Conservation (phyloP, 2,329 filamentous ascomycete genomes). For the Ploettnerulaceae sp. region DNA sequence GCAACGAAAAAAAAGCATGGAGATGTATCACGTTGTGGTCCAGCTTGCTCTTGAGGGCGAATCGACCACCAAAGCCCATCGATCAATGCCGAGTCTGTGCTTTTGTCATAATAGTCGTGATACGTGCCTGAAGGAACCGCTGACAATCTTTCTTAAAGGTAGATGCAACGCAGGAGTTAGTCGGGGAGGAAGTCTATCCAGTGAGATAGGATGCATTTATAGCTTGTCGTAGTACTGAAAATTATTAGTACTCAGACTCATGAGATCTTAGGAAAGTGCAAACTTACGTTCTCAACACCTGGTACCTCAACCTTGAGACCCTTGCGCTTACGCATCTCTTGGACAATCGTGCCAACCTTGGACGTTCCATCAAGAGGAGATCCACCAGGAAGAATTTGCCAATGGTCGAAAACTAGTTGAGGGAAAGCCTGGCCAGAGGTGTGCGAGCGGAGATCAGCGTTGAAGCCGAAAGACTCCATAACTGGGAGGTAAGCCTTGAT, state of each 20-base stretch:
- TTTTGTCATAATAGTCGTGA: slow-evolving; percentile 29
- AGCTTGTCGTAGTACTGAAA: slow-evolving; percentile 97
- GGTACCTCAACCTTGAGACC: slow-evolving; percentile 96
- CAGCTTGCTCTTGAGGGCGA: slow-evolving; percentile 29
- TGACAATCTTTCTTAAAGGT: slow-evolving; percentile 23
- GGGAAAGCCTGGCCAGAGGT: slow-evolving; percentile 99
- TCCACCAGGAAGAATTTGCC: slow-evolving; percentile 92
- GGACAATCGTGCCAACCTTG: slow-evolving; percentile 79
- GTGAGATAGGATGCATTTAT: slow-evolving; percentile 48
- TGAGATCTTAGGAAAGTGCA: not conserved
- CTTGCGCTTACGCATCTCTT: slow-evolving; percentile 97
- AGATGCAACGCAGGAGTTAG: slow-evolving; percentile 24
- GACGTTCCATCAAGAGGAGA: slow-evolving; percentile 78
- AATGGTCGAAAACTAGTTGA: slow-evolving; percentile 98
- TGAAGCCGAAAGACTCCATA: slow-evolving; percentile 99
- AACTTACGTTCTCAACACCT: slow-evolving; percentile 89
- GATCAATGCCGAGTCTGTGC: slow-evolving; percentile 20
- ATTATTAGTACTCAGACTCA: slow-evolving; percentile 37
- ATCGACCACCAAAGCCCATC: slow-evolving; percentile 20
- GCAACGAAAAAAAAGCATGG: slow-evolving; percentile 18
- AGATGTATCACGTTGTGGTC: slow-evolving; percentile 25
- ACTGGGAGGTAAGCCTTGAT: slow-evolving; percentile 97
- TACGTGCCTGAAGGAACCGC: slow-evolving; percentile 20
- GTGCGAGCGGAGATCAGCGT: slow-evolving; percentile 87
- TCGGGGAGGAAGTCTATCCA: slow-evolving; percentile 32